These are phyloP conservation scores for Torulaspora franciscae DNA, from an alignment of 805 yeast species.

Conservation along the genomic window DNA sequence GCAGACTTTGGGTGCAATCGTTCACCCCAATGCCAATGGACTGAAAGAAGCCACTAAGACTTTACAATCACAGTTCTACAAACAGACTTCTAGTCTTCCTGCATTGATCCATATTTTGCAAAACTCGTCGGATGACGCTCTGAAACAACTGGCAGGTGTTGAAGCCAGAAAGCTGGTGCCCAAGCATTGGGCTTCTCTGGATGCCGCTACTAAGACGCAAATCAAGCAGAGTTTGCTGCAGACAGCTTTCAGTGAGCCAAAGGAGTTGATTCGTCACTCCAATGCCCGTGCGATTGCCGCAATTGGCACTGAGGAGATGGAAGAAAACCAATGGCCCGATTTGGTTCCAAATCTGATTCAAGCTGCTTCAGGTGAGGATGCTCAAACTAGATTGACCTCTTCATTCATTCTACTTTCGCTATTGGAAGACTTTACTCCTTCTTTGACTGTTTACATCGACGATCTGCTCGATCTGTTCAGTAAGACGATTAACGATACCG, in stretches of 20 bases:
- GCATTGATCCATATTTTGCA: conserved; percentile 79
- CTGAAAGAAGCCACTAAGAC: conserved; percentile 78
- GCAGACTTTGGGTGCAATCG: conserved; percentile 69
- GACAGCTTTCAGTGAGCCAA: conserved; percentile 60
- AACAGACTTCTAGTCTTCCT: conserved; percentile 67
- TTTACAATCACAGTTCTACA: conserved; percentile 69
- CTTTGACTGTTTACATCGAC: conserved; percentile 52
- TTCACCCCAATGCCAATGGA: conserved; percentile 74
- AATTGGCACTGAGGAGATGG: conserved; percentile 73
- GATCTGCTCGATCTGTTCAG: conserved; percentile 71
- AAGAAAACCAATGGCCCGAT: conserved; percentile 65
- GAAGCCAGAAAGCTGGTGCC: conserved; percentile 83
- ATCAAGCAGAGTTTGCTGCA: conserved; percentile 66
- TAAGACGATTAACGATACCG: conserved; percentile 57
- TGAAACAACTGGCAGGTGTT: conserved; percentile 92
- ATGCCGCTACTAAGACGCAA: conserved; percentile 47
- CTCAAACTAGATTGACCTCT: conserved; percentile 72
- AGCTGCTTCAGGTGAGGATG: conserved; percentile 53
- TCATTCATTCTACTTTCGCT: conserved; percentile 72
- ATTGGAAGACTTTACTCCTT: conserved; percentile 63
- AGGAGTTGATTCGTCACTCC: conserved; percentile 74
- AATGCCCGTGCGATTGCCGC: conserved; percentile 85
- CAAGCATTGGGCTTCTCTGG: conserved; percentile 56
- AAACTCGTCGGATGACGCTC: conserved; percentile 58
- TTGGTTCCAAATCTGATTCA: conserved; percentile 66